Conservation (phyloP, 2,329 filamentous ascomycete genomes). For the Aspergillus tanneri region DNA sequence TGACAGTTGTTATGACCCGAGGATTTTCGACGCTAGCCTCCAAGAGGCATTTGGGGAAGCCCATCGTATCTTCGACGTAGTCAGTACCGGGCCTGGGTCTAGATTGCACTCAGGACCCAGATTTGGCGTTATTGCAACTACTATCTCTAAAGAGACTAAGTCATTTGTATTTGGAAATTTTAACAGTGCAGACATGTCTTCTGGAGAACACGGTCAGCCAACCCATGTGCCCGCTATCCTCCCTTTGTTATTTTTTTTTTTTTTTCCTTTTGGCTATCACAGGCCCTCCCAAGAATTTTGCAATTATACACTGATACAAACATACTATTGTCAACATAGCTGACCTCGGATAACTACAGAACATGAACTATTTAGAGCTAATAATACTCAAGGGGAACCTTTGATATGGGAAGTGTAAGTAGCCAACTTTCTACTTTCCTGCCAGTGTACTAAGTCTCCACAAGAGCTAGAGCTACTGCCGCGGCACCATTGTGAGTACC, state of each 20-base stretch:
- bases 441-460: background rate
- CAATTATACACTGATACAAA: too few species aligned
- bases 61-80: constrained; percentile 17
- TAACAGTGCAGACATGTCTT: constrained; percentile 10
- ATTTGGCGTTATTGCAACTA: constrained; percentile 19
- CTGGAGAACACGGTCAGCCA: constrained; percentile 6
- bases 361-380: constrained; percentile 14
- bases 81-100: background rate
- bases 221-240: background rate
- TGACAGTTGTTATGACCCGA: constrained; percentile 23
- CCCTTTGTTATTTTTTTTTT: background rate
- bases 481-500: constrained; percentile 19
- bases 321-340: background rate
- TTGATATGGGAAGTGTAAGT: constrained; percentile 17
- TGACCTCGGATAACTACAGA: constrained; percentile 8
- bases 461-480: constrained; percentile 22
- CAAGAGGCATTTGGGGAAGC: constrained; percentile 18
- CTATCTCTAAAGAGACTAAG: constrained; percentile 20
- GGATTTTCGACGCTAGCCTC: constrained; percentile 19
- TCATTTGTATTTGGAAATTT: constrained; percentile 25
- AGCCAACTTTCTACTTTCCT: background rate
- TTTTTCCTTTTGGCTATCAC: too few species aligned
- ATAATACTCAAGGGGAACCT: constrained; percentile 11
- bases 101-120: constrained; percentile 8
- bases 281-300: too few species aligned